phyloP scores from a whole-genome alignment of 805 yeast species.

The Clavispora phyllophila region DNA sequence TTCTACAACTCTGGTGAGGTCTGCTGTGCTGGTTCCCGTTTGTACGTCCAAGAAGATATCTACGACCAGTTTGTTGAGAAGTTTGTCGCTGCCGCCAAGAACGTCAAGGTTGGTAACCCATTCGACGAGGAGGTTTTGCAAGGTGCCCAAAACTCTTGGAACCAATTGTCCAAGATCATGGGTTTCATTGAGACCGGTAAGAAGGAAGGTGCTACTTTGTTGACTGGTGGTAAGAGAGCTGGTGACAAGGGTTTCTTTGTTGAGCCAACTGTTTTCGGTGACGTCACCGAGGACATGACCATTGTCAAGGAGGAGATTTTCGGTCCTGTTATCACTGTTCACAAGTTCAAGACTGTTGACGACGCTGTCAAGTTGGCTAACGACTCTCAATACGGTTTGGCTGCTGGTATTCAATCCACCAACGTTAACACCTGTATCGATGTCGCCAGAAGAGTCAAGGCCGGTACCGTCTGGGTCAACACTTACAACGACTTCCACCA shows the following conservation, averaged over 20 bases:
- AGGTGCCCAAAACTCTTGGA: conserved; percentile 88
- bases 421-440: conserved; percentile 71
- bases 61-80: conserved; percentile 71
- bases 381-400: conserved; percentile 78
- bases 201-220: conserved; percentile 76
- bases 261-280: conserved; percentile 82
- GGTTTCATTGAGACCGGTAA: conserved; percentile 72
- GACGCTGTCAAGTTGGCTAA: conserved; percentile 78
- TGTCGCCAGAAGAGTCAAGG: conserved; percentile 67
- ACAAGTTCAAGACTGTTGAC: conserved; percentile 77
- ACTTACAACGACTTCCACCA: conserved; percentile 85
- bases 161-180: conserved; percentile 75
- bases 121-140: conserved; percentile 73
- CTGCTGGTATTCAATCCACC: conserved; percentile 84
- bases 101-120: conserved; percentile 73
- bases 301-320: conserved; percentile 88
- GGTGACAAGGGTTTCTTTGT: conserved; percentile 60
- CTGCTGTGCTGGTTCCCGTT: conserved; percentile 91
- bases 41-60: conserved; percentile 79
- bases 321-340: conserved; percentile 86
- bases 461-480: conserved; percentile 93
- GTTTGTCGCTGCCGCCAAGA: conserved; percentile 50
- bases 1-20: conserved; percentile 94
- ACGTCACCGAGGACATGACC: conserved; percentile 66
- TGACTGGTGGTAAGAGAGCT: conserved; percentile 65